A percentile compares a stretch with the other conserved stretches of the same genome.
Conservation (phyloP, 495 filamentous ascomycete genomes). For the Entonaema liquescens region DNA sequence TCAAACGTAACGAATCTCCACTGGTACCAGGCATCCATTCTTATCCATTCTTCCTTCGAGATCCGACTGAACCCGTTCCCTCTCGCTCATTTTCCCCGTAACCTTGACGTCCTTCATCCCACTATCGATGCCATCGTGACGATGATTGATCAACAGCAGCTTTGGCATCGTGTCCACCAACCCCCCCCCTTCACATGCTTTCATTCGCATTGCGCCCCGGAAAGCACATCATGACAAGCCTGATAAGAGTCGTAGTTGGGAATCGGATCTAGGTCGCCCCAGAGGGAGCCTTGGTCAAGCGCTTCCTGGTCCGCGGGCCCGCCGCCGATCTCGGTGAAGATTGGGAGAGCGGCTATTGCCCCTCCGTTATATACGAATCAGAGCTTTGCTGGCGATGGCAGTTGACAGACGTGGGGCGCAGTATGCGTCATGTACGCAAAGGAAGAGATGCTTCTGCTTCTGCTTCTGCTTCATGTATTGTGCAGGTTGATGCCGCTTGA, state of each 20-base stretch:
- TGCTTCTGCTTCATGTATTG: neutral
- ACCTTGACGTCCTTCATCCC: neutral
- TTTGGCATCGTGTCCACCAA: conserved; percentile 60
- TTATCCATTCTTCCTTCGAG: neutral
- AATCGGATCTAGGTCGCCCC: conserved; percentile 68
- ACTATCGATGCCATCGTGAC: neutral
- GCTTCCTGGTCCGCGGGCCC: neutral
- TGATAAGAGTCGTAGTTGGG: conserved; percentile 20
- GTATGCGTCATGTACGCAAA: conserved; percentile 78
- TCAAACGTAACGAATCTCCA: conserved; percentile 2
- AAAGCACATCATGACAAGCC: conserved; percentile 69
- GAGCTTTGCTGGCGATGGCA: neutral
- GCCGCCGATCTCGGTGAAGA: conserved; percentile 1
- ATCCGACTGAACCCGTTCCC: neutral
- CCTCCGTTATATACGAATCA: conserved; percentile 4
- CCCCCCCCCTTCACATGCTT: conserved; percentile 55
- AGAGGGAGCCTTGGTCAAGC: conserved; percentile 71
- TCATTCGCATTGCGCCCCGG: conserved; percentile 70
- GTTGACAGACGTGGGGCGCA: conserved; percentile 60
- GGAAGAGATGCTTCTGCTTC: conserved; percentile 70
- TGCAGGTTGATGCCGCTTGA: neutral
- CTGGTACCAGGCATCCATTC: neutral
- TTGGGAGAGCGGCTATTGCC: neutral
- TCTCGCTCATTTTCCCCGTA: neutral
- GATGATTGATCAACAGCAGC: neutral